These are phyloP conservation scores for Cyberlindnera galapagoensis DNA, from an alignment of 805 yeast genomes.

Conservation along the genomic window DNA sequence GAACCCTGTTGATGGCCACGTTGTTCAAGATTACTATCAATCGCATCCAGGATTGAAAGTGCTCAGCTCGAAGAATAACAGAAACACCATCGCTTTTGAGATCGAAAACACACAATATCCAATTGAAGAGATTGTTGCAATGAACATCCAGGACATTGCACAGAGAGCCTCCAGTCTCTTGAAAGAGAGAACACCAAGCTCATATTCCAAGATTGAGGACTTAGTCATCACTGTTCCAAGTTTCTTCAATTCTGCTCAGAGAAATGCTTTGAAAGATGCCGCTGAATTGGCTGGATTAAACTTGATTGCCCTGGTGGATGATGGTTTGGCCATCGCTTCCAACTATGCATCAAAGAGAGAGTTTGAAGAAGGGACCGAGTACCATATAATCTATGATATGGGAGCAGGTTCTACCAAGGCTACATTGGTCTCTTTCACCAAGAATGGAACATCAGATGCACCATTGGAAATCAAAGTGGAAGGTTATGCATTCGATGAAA, in stretches of 20 bases:
- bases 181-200: slow-evolving; percentile 43
- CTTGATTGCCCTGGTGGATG: slow-evolving; percentile 69
- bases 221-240: slow-evolving; percentile 77
- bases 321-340: slow-evolving; percentile 87
- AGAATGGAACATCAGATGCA: slow-evolving; percentile 35
- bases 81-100: slow-evolving; percentile 52
- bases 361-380: slow-evolving; percentile 39
- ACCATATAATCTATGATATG: slow-evolving; percentile 76
- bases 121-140: slow-evolving; percentile 78
- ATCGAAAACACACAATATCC: slow-evolving; percentile 44
- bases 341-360: slow-evolving; percentile 63
- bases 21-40: slow-evolving; percentile 38
- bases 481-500: slow-evolving; percentile 63
- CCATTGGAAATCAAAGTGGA: slow-evolving; percentile 51
- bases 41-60: slow-evolving; percentile 58
- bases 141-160: slow-evolving; percentile 66
- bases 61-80: slow-evolving; percentile 32
- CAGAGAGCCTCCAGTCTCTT: slow-evolving; percentile 59
- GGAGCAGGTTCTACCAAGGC: slow-evolving; percentile 92
- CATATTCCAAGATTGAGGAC: slow-evolving; percentile 46
- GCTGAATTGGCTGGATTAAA: slow-evolving; percentile 62
- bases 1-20: slow-evolving; percentile 39
- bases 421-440: slow-evolving; percentile 64
- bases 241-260: slow-evolving; percentile 54
- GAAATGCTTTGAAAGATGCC: slow-evolving; percentile 67